A percentile compares a stretch with the other conserved stretches of the same genome.
phyloP scores from a whole-genome alignment of 805 yeast species.

The Zygosaccharomyces siamensis region DNA sequence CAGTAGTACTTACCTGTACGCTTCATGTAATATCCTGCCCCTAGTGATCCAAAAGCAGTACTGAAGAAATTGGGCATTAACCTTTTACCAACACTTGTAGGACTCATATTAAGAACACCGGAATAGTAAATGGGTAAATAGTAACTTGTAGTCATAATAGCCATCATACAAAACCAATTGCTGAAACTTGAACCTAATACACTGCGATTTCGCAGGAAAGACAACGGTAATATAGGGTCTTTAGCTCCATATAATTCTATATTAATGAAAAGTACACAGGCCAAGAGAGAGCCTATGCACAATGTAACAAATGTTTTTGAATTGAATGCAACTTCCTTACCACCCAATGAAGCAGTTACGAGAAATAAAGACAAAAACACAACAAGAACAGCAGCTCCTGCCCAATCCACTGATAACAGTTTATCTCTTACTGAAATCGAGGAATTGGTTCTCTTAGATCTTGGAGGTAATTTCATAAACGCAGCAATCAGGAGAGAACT shows the following conservation, averaged over 20 bases:
- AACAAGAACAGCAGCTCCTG: constrained; percentile 46
- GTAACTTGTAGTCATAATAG: constrained; percentile 43
- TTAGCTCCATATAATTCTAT: constrained; percentile 40
- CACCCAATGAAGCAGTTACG: constrained; percentile 51
- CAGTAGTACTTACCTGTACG: constrained; percentile 54
- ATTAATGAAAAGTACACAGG: constrained; percentile 41
- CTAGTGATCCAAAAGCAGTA: constrained; percentile 54
- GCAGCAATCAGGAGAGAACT: constrained; percentile 46
- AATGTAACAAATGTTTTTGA: constrained; percentile 22
- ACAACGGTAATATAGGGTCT: constrained; percentile 61
- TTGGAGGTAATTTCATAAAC: constrained; percentile 35
- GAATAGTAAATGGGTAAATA: constrained; percentile 60
- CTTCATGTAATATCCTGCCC: constrained; percentile 62
- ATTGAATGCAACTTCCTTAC: constrained; percentile 43
- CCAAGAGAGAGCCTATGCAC: constrained; percentile 21
- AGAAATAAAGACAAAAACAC: constrained; percentile 42
- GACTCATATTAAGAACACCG: constrained; percentile 47
- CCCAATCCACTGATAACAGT: constrained; percentile 46
- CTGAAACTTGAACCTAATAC: constrained; percentile 52
- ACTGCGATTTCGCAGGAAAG: constrained; percentile 51
- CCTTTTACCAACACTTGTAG: constrained; percentile 57
- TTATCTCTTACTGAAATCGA: constrained; percentile 3
- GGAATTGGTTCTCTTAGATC: constrained; percentile 23
- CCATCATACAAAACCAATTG: constrained; percentile 38
- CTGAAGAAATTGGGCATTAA: constrained; percentile 57